Percentiles rank a stretch among this genome's conserved stretches.
phyloP scores from a whole-genome alignment of 441 rosid genomes.

The Bocquillonia castaneifolia region DNA sequence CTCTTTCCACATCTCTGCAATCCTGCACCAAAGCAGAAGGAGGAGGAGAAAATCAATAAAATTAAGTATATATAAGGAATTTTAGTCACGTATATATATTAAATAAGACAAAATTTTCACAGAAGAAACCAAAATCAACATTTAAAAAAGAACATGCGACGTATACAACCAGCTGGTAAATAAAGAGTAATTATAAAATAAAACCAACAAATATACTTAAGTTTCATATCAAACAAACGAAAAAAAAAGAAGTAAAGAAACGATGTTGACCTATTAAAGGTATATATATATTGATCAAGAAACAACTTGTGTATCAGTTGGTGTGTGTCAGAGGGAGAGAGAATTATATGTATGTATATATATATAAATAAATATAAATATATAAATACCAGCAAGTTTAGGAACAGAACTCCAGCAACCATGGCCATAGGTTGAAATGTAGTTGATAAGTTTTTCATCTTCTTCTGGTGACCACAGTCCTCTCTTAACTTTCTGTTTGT shows the following conservation, averaged over 20 bases:
- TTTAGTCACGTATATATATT: background rate
- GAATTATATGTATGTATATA: background rate
- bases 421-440: slow-evolving; percentile 88
- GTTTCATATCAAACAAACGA: background rate
- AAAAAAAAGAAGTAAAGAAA: background rate
- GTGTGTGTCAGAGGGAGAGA: slow-evolving; percentile 9
- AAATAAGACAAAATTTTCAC: too few relatives aligned
- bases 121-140: too few relatives aligned
- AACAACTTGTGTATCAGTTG: background rate
- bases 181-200: background rate
- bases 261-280: background rate
- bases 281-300: background rate
- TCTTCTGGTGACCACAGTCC: slow-evolving; percentile 98
- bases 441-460: slow-evolving; percentile 89
- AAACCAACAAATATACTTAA: background rate
- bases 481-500: slow-evolving; percentile 97
- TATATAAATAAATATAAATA: too few relatives aligned
- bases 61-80: too few relatives aligned
- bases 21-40: slow-evolving; percentile 36
- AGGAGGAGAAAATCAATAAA: background rate
- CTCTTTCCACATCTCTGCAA: slow-evolving; percentile 96
- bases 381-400: slow-evolving; percentile 65
- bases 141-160: too few relatives aligned
- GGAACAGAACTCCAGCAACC: slow-evolving; percentile 99
- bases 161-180: background rate